phyloP scores from a whole-genome alignment of 331 rosid genomes.

The Saraca asoca region DNA sequence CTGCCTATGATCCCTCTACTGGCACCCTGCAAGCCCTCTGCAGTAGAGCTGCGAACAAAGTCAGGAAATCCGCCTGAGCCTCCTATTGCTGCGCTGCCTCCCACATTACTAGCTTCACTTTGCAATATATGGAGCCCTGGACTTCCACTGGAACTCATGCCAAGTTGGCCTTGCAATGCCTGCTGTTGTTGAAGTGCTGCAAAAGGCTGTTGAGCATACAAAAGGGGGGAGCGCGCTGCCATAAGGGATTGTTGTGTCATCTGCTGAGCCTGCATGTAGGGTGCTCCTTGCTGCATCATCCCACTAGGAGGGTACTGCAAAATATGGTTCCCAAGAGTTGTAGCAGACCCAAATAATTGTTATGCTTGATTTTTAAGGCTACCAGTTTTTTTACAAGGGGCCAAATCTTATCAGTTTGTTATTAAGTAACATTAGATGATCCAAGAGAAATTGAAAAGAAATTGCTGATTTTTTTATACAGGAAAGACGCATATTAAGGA shows the following conservation, averaged over 20 bases:
- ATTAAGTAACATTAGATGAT: too few species aligned
- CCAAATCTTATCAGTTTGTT: too few species aligned
- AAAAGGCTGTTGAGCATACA: slow-evolving; percentile 79
- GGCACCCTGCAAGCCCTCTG: slow-evolving; percentile 60
- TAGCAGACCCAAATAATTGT: background rate
- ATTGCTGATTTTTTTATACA: too few species aligned
- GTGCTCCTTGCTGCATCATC: slow-evolving; percentile 76
- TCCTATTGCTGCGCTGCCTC: slow-evolving; percentile 56
- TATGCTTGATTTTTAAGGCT: background rate
- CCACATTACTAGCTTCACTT: slow-evolving; percentile 57
- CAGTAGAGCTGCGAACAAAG: slow-evolving; percentile 53
- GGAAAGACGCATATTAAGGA: too few species aligned
- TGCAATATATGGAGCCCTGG: slow-evolving; percentile 80
- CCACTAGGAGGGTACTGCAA: slow-evolving; percentile 73
- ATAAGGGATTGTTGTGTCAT: slow-evolving; percentile 85
- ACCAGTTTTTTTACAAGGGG: too few species aligned
- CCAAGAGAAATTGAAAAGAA: too few species aligned
- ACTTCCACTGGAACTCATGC: slow-evolving; percentile 60
- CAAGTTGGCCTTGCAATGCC: slow-evolving; percentile 67
- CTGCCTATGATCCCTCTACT: slow-evolving; percentile 59
- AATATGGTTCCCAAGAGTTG: slow-evolving; percentile 8
- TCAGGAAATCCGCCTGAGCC: slow-evolving; percentile 78
- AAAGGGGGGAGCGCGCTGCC: slow-evolving; percentile 85
- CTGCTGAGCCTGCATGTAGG: slow-evolving; percentile 86
- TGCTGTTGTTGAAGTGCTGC: slow-evolving; percentile 80